Evolutionary conservation across 352 stramenopile genomes (phyloP).

Genomic region (Phytophthora brassicae): DNA sequence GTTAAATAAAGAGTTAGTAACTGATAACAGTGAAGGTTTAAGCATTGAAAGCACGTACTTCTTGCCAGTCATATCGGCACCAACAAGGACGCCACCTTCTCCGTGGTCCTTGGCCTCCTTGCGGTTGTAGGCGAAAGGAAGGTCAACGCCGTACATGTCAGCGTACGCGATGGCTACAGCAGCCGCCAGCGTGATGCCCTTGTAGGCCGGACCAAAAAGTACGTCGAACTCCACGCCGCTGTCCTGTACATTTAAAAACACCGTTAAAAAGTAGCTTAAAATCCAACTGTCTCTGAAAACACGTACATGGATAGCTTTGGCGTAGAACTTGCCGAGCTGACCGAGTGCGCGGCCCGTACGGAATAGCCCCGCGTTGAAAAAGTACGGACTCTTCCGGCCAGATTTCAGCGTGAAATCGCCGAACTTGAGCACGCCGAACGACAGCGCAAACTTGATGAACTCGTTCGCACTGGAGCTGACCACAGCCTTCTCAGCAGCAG

Average conservation of each 20-base stretch:
- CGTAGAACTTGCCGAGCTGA: conserved; percentile 95
- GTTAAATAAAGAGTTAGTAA: background rate
- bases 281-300: too few relatives aligned
- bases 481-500: conserved; percentile 10
- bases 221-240: conserved; percentile 97
- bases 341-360: conserved; percentile 91
- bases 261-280: too few relatives aligned
- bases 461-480: conserved; percentile 74
- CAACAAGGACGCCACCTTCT: conserved; percentile 96
- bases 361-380: conserved; percentile 99
- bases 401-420: conserved; percentile 98
- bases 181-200: conserved; percentile 97
- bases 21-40: background rate
- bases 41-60: conserved; percentile 43
- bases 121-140: conserved; percentile 98
- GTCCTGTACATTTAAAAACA: conserved; percentile 50
- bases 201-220: conserved; percentile 99
- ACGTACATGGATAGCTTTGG: conserved; percentile 89
- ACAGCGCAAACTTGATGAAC: conserved; percentile 97
- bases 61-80: conserved; percentile 94
- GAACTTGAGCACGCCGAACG: conserved; percentile 96
- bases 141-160: conserved; percentile 89
- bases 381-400: conserved; percentile 97
- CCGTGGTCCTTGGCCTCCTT: conserved; percentile 99
- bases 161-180: conserved; percentile 94